Percentiles rank a stretch among this genome's conserved stretches.
Evolutionary conservation across 1,284 basidiomycete species (phyloP).

Genomic region (Ustilago crameri): DNA sequence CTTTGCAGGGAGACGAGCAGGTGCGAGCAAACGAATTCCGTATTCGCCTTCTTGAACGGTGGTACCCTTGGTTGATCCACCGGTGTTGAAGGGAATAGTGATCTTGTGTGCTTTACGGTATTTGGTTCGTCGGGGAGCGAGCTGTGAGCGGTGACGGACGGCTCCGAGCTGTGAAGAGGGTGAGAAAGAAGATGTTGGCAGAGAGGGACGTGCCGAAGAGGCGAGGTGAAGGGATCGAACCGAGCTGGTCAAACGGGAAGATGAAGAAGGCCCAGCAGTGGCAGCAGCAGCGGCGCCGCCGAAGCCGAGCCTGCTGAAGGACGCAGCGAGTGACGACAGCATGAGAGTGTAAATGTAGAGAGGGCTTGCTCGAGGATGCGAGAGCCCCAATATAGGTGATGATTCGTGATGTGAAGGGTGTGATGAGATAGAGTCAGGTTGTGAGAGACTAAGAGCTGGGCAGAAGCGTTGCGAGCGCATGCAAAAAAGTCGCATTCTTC

Average conservation of each 20-base stretch:
- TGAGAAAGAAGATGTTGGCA: background rate
- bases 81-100: conserved; percentile 73
- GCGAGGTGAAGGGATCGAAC: conserved; percentile 20
- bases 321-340: conserved; percentile 33
- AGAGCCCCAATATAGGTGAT: background rate
- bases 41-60: conserved; percentile 90
- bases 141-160: conserved; percentile 72
- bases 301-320: conserved; percentile 25
- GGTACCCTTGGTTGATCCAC: conserved; percentile 92
- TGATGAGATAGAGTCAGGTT: background rate
- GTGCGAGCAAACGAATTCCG: conserved; percentile 88
- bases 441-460: background rate
- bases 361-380: background rate
- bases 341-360: conserved; percentile 9
- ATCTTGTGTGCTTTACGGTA: conserved; percentile 89
- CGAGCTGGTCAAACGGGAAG: conserved; percentile 7
- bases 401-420: background rate
- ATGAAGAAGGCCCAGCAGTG: conserved; percentile 17
- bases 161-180: conserved; percentile 42
- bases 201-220: conserved; percentile 11
- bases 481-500: conserved; percentile 4
- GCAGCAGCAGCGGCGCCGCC: conserved; percentile 7
- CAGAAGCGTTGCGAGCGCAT: background rate
- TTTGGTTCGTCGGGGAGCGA: conserved; percentile 84
- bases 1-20: conserved; percentile 86